These are phyloP conservation scores for Hypoxylon fragiforme DNA, from an alignment of 495 filamentous ascomycete species.

Conservation along the genomic window DNA sequence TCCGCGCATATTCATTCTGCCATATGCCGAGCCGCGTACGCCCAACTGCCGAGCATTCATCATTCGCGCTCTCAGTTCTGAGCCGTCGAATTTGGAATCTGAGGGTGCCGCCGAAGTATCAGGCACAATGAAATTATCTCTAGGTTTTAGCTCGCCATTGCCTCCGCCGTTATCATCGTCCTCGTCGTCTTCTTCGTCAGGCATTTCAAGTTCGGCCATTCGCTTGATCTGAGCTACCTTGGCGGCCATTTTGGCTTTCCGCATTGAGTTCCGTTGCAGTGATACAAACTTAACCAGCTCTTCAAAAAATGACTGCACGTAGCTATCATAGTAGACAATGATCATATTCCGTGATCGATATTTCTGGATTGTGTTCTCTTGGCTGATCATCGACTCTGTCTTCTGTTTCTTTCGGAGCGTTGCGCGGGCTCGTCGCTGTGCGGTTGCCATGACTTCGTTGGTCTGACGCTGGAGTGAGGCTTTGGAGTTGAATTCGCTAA, in stretches of 20 bases:
- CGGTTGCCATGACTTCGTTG: conserved; percentile 49
- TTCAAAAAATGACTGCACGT: conserved; percentile 80
- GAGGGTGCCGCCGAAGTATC: conserved; percentile 1
- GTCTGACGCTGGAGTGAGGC: conserved; percentile 54
- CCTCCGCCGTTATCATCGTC: conserved; percentile 22
- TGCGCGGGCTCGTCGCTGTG: conserved; percentile 46
- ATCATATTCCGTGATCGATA: conserved; percentile 78
- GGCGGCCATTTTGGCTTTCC: conserved; percentile 75
- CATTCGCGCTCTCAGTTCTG: conserved; percentile 38
- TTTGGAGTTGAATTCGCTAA: conserved; percentile 39
- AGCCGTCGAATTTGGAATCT: conserved; percentile 4
- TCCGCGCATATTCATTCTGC: conserved; percentile 19
- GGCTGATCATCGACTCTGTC: conserved; percentile 61
- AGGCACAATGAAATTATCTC: conserved; percentile 23
- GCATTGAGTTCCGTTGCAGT: conserved; percentile 76
- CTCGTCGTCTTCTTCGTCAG: conserved; percentile 49
- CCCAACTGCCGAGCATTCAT: conserved; percentile 40
- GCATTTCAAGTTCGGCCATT: conserved; percentile 55
- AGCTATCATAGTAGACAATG: conserved; percentile 86
- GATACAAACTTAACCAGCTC: conserved; percentile 77
- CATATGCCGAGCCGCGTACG: conserved; percentile 3
- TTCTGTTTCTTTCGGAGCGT: conserved; percentile 59
- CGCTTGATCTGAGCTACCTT: conserved; percentile 60
- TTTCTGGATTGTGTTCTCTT: conserved; percentile 50
- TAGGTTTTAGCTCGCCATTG: conserved; percentile 30